These are phyloP conservation scores for Monosporozyma aerobia DNA, from an alignment of 805 yeast species.

Conservation along the genomic window DNA sequence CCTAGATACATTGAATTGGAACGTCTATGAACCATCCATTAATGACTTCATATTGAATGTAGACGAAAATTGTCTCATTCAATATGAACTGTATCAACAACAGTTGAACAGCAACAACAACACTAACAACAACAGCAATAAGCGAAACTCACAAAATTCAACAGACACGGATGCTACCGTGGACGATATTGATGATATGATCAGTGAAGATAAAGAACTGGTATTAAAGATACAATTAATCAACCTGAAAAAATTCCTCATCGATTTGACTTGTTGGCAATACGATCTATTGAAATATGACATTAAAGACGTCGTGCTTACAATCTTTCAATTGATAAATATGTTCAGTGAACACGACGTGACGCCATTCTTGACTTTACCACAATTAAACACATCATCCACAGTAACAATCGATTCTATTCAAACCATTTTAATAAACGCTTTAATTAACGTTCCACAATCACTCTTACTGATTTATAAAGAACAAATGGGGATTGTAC, in stretches of 20 bases:
- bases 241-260: slow-evolving; percentile 40
- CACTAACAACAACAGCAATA: slow-evolving; percentile 5
- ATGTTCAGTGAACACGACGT: slow-evolving; percentile 25
- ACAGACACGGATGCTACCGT: slow-evolving; percentile 12
- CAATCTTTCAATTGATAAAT: slow-evolving; percentile 23
- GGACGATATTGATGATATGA: slow-evolving; percentile 6
- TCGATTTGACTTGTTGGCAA: slow-evolving; percentile 42
- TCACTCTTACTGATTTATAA: slow-evolving; percentile 19
- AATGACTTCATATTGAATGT: slow-evolving; percentile 39
- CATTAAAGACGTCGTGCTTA: slow-evolving; percentile 23
- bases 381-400: slow-evolving; percentile 10
- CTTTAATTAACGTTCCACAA: slow-evolving; percentile 18
- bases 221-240: slow-evolving; percentile 32
- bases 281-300: slow-evolving; percentile 31
- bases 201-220: slow-evolving; percentile 24
- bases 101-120: slow-evolving; percentile 21
- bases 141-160: slow-evolving; percentile 8
- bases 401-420: slow-evolving; percentile 10
- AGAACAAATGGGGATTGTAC: slow-evolving; percentile 16
- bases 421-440: slow-evolving; percentile 17
- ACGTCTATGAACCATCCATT: slow-evolving; percentile 52
- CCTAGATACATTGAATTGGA: slow-evolving; percentile 64
- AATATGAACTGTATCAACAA: slow-evolving; percentile 28
- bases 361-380: slow-evolving; percentile 17
- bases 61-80: slow-evolving; percentile 37